Conservation (phyloP, 495 filamentous ascomycete genomes). For the Penicillium subrubescens region DNA sequence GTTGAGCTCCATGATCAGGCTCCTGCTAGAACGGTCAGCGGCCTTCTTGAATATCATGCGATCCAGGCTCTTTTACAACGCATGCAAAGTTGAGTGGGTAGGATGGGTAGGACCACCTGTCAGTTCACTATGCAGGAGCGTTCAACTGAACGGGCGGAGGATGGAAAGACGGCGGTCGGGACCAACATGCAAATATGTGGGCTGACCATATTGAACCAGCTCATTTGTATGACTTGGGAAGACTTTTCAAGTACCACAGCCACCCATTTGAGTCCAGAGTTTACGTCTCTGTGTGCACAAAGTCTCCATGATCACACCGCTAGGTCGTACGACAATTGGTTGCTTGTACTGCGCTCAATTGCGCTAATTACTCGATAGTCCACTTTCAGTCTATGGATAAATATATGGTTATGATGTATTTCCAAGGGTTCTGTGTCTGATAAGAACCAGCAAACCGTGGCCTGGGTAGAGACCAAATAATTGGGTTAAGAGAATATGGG, state of each 20-base stretch:
- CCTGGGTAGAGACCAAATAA: neutral
- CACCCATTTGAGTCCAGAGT: neutral
- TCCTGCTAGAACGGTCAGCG: neutral
- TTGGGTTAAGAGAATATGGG: neutral
- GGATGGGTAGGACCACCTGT: neutral
- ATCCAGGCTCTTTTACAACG: neutral
- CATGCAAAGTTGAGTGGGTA: neutral
- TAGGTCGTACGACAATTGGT: neutral
- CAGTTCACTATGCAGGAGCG: neutral
- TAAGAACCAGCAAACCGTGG: neutral
- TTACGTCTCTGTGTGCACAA: neutral
- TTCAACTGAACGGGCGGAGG: neutral
- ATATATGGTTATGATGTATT: neutral
- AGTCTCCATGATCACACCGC: neutral
- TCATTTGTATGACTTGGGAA: neutral
- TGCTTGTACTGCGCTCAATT: constrained; percentile 4
- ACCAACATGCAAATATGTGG: neutral
- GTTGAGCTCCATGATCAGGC: neutral
- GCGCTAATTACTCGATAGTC: neutral
- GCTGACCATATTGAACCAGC: neutral
- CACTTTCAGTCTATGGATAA: neutral
- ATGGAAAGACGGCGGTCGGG: neutral
- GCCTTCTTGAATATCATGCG: neutral
- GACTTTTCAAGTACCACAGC: neutral
- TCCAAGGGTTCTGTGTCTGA: neutral